phyloP scores from a whole-genome alignment of 768 basidiomycete species.

The Saitozyma sp. region DNA sequence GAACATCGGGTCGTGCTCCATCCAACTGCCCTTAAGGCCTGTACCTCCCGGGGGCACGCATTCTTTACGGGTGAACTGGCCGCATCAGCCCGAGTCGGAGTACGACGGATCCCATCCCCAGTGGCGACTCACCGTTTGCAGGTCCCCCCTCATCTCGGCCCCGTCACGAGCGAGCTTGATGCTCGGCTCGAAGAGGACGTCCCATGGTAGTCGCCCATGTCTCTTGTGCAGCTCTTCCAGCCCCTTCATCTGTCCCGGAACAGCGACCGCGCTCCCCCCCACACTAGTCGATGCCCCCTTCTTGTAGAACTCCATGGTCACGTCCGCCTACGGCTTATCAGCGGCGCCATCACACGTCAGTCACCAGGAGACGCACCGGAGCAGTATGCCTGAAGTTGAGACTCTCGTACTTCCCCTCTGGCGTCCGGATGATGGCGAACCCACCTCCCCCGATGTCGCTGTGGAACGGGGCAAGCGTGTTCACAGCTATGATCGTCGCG shows the following conservation, averaged over 20 bases:
- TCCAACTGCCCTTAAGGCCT: slow-evolving; percentile 23
- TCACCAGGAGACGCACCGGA: slow-evolving; percentile 28
- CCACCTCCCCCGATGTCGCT: slow-evolving; percentile 46
- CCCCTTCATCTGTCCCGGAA: slow-evolving; percentile 86
- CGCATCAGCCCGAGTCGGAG: not conserved
- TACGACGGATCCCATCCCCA: no score
- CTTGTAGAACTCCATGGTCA: slow-evolving; percentile 30
- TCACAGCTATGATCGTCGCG: slow-evolving; percentile 38
- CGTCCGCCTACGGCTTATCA: slow-evolving; percentile 19
- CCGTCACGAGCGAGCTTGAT: slow-evolving; percentile 67
- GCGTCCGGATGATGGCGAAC: slow-evolving; percentile 37
- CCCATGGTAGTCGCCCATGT: slow-evolving; percentile 78
- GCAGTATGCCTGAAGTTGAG: slow-evolving; percentile 43
- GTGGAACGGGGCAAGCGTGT: slow-evolving; percentile 33
- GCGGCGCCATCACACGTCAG: not conserved
- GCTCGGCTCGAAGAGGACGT: slow-evolving; percentile 68
- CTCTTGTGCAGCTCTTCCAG: slow-evolving; percentile 75
- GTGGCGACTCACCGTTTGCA: slow-evolving; percentile 19
- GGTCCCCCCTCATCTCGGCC: slow-evolving; percentile 57
- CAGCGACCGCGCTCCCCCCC: slow-evolving; percentile 79
- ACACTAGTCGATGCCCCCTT: slow-evolving; percentile 44
- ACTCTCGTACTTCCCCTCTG: slow-evolving; percentile 23
- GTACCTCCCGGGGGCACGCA: slow-evolving; percentile 20
- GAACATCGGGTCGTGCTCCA: slow-evolving; percentile 23
- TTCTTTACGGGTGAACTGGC: slow-evolving; percentile 18